Conservation (phyloP, 1,139 yeast genomes). For the Insectozyma bohioensis region DNA sequence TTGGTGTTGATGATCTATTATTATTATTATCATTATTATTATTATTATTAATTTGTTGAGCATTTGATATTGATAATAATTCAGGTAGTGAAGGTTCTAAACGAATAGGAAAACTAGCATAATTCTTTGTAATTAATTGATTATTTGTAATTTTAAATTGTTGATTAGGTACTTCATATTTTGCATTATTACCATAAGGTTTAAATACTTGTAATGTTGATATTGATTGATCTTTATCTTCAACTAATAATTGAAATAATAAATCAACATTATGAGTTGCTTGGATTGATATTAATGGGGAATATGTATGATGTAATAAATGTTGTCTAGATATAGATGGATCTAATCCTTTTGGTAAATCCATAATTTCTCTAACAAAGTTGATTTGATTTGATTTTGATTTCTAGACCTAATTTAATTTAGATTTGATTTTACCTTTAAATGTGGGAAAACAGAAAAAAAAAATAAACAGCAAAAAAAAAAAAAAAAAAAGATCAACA, state of each 20-base stretch:
- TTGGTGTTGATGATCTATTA: slow-evolving; percentile 10
- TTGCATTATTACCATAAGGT: slow-evolving; percentile 50
- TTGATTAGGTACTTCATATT: slow-evolving; percentile 37
- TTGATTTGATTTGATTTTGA: too few relatives aligned
- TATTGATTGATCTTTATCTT: slow-evolving; percentile 21
- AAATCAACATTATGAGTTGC: slow-evolving; percentile 53
- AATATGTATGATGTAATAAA: slow-evolving; percentile 49
- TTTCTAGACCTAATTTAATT: too few relatives aligned
- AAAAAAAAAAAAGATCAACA: too few relatives aligned
- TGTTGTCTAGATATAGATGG: slow-evolving; percentile 45
- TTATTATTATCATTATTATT: too few relatives aligned
- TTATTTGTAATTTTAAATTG: slow-evolving; percentile 39
- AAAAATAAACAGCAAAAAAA: too few relatives aligned
- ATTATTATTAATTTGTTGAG: slow-evolving; percentile 15
- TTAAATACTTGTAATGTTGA: slow-evolving; percentile 35
- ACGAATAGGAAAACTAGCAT: slow-evolving; percentile 46
- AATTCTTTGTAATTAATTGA: slow-evolving; percentile 43
- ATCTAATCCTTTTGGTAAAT: slow-evolving; percentile 41
- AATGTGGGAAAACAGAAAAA: too few relatives aligned
- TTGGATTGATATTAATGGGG: slow-evolving; percentile 58
- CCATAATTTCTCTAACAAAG: too few relatives aligned
- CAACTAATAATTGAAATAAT: slow-evolving; percentile 34
- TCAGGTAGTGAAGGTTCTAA: slow-evolving; percentile 46
- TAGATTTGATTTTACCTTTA: too few relatives aligned
- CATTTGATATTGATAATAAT: slow-evolving; percentile 32